Evolutionary conservation across 148 eudicot species (phyloP).

Genomic region (Diospyros lotus): DNA sequence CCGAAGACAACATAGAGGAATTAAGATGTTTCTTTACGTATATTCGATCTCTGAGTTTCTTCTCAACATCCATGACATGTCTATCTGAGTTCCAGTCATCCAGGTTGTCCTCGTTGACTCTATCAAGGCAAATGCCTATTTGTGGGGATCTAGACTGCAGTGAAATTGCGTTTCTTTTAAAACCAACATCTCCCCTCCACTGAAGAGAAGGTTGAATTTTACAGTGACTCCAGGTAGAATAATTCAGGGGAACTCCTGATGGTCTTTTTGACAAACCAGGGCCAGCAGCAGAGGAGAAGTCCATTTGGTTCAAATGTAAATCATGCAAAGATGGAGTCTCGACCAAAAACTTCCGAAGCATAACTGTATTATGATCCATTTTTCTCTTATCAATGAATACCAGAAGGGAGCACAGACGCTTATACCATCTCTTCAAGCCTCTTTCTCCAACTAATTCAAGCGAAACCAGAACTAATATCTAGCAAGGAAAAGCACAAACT

Average conservation of each 20-base stretch:
- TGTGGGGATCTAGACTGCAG: constrained; percentile 26
- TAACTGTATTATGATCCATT: constrained; percentile 27
- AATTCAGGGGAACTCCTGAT: constrained; percentile 11
- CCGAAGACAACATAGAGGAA: constrained; percentile 14
- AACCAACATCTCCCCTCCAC: constrained; percentile 19
- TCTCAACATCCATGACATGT: constrained; percentile 19
- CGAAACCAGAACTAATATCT: neutral
- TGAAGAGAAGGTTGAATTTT: constrained; percentile 19
- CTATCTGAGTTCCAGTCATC: constrained; percentile 30
- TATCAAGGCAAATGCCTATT: constrained; percentile 38
- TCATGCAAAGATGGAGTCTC: constrained; percentile 32
- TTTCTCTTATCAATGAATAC: neutral
- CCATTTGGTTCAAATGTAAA: constrained; percentile 22
- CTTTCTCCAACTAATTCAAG: neutral
- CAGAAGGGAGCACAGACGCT: neutral
- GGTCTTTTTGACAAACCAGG: constrained; percentile 17
- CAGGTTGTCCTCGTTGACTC: constrained; percentile 22
- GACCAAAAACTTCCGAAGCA: constrained; percentile 26
- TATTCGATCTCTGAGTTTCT: constrained; percentile 19
- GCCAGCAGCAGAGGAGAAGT: constrained; percentile 8
- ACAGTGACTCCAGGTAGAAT: constrained; percentile 7
- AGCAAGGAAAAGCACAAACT: neutral
- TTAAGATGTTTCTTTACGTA: constrained; percentile 22
- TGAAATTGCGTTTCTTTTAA: constrained; percentile 17
- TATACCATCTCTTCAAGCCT: constrained; percentile 4